These are phyloP conservation scores for Paramecium biaurelia DNA, from an alignment of 73 alveolate species.

Conservation along the genomic window DNA sequence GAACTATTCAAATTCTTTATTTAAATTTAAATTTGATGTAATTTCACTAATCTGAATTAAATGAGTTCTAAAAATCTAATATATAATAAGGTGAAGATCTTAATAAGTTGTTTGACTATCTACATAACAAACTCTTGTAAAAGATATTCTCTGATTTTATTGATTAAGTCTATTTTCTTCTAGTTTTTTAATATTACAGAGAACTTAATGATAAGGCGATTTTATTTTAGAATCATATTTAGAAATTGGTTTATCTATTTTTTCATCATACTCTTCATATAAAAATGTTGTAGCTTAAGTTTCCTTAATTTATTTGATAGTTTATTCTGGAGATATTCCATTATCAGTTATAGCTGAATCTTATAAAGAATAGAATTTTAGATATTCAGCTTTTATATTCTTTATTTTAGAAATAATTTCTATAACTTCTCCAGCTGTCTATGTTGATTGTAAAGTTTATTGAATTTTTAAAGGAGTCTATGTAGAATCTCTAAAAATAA, in stretches of 20 bases:
- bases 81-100: background rate
- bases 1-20: background rate
- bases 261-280: background rate
- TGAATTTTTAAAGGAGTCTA: constrained; percentile 24
- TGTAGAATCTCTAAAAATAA: constrained; percentile 25
- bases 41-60: background rate
- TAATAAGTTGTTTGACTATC: background rate
- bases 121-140: background rate
- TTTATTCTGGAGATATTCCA: background rate
- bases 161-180: background rate
- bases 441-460: background rate
- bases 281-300: background rate
- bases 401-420: background rate
- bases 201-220: background rate
- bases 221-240: background rate
- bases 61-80: background rate
- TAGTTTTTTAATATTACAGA: background rate
- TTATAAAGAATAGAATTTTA: background rate
- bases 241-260: background rate
- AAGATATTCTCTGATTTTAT: background rate
- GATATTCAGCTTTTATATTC: background rate
- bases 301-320: background rate
- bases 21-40: background rate
- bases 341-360: background rate
- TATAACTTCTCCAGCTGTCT: background rate